These are phyloP conservation scores for Linnemannia exigua DNA, from an alignment of 192 early-diverging fungal species.

Conservation along the genomic window DNA sequence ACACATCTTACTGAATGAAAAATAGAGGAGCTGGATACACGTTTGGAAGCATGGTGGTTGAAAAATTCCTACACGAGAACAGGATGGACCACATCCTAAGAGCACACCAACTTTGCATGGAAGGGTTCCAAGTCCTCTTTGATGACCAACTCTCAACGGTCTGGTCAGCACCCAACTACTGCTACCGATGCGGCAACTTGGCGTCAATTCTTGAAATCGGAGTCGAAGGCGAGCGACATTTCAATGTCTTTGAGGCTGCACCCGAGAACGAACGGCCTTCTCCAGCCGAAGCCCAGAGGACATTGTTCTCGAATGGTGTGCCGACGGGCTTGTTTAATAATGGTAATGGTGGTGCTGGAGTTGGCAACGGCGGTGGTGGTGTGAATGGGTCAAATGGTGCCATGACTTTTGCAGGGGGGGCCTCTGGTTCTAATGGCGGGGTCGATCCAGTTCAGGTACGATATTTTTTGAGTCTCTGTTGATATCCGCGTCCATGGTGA, in stretches of 20 bases:
- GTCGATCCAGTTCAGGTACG: constrained; percentile 38
- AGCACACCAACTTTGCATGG: constrained; percentile 92
- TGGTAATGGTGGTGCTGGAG: not conserved
- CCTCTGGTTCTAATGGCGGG: not conserved
- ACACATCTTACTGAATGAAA: not conserved
- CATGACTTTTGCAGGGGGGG: not conserved
- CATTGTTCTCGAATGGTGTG: constrained; percentile 41
- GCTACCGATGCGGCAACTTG: constrained; percentile 89
- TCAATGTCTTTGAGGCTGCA: constrained; percentile 92
- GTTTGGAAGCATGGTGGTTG: constrained; percentile 85
- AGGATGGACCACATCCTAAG: constrained; percentile 84
- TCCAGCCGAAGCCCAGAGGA: constrained; percentile 37
- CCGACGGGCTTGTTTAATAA: constrained; percentile 17
- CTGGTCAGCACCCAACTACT: constrained; percentile 91
- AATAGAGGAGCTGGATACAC: constrained; percentile 88
- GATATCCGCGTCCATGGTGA: too few species aligned
- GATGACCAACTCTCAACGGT: constrained; percentile 90
- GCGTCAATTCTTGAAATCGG: constrained; percentile 88
- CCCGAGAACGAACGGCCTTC: constrained; percentile 78
- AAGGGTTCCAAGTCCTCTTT: constrained; percentile 84
- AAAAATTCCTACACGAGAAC: constrained; percentile 85
- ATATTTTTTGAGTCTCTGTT: constrained; percentile 1
- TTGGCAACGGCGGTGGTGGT: constrained; percentile 4
- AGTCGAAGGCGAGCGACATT: constrained; percentile 79
- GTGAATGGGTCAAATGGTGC: not conserved